Evolutionary conservation across 2,329 filamentous ascomycete genomes (phyloP).

Genomic region (Alternaria sp.): DNA sequence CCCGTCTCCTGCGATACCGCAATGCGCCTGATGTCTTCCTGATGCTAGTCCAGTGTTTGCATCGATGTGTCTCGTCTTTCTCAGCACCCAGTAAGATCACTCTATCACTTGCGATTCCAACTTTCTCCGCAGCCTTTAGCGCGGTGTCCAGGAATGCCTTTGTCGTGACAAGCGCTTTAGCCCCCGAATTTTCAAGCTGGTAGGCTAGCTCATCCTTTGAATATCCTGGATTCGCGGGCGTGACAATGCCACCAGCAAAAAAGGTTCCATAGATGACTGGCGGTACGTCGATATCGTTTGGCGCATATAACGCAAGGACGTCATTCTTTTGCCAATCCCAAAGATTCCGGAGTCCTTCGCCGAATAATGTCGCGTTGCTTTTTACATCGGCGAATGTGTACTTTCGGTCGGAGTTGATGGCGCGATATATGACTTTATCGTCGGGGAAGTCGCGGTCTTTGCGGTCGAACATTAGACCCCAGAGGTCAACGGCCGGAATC

Average conservation of each 20-base stretch:
- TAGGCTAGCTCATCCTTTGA: conserved; percentile 81
- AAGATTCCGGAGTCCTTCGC: conserved; percentile 72
- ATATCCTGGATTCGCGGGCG: conserved; percentile 85
- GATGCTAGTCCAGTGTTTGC: conserved; percentile 76
- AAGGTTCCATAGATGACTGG: conserved; percentile 75
- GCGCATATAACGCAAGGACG: conserved; percentile 78
- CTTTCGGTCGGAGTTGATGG: conserved; percentile 21
- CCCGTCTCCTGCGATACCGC: conserved; percentile 64
- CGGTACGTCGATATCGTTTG: conserved; percentile 84
- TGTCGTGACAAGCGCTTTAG: conserved; percentile 78
- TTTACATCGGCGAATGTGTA: conserved; percentile 75
- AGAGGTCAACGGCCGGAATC: conserved; percentile 29
- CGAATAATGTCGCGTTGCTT: conserved; percentile 71
- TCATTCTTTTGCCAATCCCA: conserved; percentile 84
- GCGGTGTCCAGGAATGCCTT: conserved; percentile 67
- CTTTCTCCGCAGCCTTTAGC: conserved; percentile 69
- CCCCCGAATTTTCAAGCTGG: conserved; percentile 78
- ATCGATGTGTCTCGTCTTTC: conserved; percentile 61
- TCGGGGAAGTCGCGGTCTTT: conserved; percentile 30
- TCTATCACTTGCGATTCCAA: conserved; percentile 70
- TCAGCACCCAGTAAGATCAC: conserved; percentile 78
- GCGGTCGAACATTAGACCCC: conserved; percentile 30
- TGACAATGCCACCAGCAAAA: conserved; percentile 81
- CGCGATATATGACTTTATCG: conserved; percentile 33
- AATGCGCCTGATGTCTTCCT: conserved; percentile 66